Conservation (phyloP, 148 eudicot species). For the Rhododendron griersonianum region DNA sequence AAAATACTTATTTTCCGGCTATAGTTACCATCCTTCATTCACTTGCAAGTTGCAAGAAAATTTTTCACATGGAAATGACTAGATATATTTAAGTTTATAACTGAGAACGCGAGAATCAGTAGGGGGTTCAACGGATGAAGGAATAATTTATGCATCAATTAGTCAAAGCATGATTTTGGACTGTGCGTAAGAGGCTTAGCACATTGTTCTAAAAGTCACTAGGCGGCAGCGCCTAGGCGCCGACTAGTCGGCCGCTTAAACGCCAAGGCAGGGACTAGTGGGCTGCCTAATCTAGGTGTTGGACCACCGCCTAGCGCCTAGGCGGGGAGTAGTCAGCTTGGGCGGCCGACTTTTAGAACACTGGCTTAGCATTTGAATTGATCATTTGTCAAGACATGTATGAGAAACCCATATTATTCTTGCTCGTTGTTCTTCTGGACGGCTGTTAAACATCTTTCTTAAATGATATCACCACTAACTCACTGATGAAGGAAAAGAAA, state of each 20-base stretch:
- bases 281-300: too few relatives aligned
- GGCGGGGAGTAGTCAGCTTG: too few relatives aligned
- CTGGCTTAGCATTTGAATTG: not conserved
- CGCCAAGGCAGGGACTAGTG: too few relatives aligned
- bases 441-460: not conserved
- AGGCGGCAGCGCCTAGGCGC: too few relatives aligned
- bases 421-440: not conserved
- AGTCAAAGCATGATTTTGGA: not conserved
- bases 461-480: not conserved
- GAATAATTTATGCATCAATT: not conserved
- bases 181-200: not conserved
- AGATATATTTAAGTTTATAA: not conserved
- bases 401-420: not conserved
- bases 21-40: not conserved
- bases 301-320: too few relatives aligned
- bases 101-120: not conserved
- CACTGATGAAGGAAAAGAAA: not conserved
- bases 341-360: too few relatives aligned
- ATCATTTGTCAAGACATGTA: not conserved
- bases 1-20: not conserved
- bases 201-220: too few relatives aligned
- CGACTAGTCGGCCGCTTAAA: too few relatives aligned
- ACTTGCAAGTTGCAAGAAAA: not conserved
- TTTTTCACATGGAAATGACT: not conserved
- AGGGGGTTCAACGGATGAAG: not conserved